Conservation (phyloP, 2,329 filamentous ascomycete genomes). For the Lasiodiplodia sp. region DNA sequence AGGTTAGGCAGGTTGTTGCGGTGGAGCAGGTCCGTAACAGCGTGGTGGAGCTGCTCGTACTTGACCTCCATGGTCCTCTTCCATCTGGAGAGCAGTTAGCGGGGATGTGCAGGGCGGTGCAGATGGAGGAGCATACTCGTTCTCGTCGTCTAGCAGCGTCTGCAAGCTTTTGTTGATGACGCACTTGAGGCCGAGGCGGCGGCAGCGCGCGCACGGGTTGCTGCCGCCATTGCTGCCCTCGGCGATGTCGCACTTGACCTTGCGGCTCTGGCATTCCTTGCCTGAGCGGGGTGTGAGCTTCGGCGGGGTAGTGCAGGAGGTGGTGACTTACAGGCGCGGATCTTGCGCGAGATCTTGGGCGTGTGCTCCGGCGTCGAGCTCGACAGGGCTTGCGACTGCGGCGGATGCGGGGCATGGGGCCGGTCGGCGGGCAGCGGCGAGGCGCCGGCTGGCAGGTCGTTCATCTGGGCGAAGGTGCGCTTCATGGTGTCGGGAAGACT, state of each 20-base stretch:
- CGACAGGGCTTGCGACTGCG: slow-evolving; percentile 17
- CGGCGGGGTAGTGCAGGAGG: not conserved
- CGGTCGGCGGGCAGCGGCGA: slow-evolving; percentile 1
- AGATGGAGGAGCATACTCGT: slow-evolving; percentile 35
- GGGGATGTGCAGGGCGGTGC: not conserved
- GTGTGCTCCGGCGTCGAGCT: slow-evolving; percentile 21
- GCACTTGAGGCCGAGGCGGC: slow-evolving; percentile 74
- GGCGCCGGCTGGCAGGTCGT: slow-evolving; percentile 17
- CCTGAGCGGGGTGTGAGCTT: slow-evolving; percentile 34
- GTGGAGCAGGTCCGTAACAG: slow-evolving; percentile 40
- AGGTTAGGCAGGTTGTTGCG: slow-evolving; percentile 41
- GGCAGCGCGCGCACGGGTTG: slow-evolving; percentile 44
- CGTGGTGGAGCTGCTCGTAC: slow-evolving; percentile 38
- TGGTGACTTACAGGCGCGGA: slow-evolving; percentile 29
- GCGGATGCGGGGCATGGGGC: slow-evolving; percentile 20
- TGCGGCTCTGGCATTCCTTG: slow-evolving; percentile 45
- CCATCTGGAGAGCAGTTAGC: slow-evolving; percentile 36
- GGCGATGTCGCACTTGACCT: slow-evolving; percentile 46
- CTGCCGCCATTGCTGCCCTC: slow-evolving; percentile 41
- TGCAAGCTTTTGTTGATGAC: slow-evolving; percentile 65
- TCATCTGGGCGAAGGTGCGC: slow-evolving; percentile 28
- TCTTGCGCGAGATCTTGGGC: slow-evolving; percentile 30
- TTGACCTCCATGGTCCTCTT: slow-evolving; percentile 42
- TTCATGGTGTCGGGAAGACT: slow-evolving; percentile 26
- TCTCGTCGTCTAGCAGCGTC: slow-evolving; percentile 43